Evolutionary conservation across 2,329 filamentous ascomycete genomes (phyloP).

Genomic region (Calonectria multiphialidica): DNA sequence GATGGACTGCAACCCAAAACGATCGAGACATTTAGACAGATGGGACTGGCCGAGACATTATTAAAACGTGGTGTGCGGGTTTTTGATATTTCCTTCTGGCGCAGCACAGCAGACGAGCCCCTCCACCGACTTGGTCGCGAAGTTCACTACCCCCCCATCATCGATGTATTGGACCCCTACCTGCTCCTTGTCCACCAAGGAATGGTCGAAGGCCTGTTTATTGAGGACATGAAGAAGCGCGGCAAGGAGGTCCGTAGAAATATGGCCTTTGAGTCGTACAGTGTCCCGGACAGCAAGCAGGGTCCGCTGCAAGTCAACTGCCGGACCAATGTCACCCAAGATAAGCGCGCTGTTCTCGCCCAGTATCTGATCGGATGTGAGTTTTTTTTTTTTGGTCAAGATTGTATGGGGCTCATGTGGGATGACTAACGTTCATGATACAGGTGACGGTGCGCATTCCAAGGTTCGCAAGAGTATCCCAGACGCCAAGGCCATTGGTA

Average conservation of each 20-base stretch:
- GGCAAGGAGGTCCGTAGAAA: conserved; percentile 74
- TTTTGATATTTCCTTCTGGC: conserved; percentile 83
- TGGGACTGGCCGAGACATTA: conserved; percentile 77
- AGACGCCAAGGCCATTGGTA: conserved; percentile 65
- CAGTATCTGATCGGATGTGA: conserved; percentile 77
- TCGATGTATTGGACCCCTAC: conserved; percentile 69
- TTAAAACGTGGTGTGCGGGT: conserved; percentile 76
- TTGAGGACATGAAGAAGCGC: conserved; percentile 75
- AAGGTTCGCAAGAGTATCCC: conserved; percentile 75
- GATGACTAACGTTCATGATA: conserved; percentile 18
- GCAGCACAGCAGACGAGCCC: conserved; percentile 61
- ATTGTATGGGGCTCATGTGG: not conserved
- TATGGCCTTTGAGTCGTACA: conserved; percentile 72
- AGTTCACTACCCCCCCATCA: conserved; percentile 74
- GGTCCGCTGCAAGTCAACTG: conserved; percentile 64
- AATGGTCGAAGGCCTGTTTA: conserved; percentile 79
- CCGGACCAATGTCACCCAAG: conserved; percentile 63
- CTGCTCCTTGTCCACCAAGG: conserved; percentile 77
- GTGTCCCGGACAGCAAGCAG: conserved; percentile 55
- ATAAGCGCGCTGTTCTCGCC: conserved; percentile 64
- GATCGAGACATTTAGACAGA: conserved; percentile 81
- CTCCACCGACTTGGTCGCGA: conserved; percentile 74
- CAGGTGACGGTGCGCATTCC: conserved; percentile 78
- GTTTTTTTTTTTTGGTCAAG: no score
- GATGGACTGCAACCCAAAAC: conserved; percentile 84